Base-by-base conservation (phyloP, 768 basidiomycete genomes). In the Saitozyma podzolica region DNA sequence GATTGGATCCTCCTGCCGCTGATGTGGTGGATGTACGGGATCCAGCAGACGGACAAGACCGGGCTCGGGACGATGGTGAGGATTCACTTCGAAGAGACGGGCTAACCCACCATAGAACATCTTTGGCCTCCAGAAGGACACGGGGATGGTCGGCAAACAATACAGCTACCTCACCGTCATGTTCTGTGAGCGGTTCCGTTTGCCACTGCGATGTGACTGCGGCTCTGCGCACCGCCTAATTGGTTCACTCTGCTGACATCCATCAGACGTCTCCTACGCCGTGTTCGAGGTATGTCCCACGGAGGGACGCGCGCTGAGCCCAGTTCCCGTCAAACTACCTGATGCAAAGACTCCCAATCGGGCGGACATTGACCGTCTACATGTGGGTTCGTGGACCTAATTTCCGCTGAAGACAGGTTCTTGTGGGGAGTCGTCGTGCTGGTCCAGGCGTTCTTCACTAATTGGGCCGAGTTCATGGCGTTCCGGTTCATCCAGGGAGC, bases 1-100 rank as follows among this genome's bases (percentile, higher is more conserved):
- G 66, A 65, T 20, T 43, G 14, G 39, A 54, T 58, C 40, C 61
- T 67, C 37, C 48, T 70, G 16, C 66, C 66, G 6, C 50, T 68
- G 52, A 70, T 73, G 69, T 73, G 72, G 68, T 63, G 61, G 61
- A 59, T 62, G 47, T 69, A 73, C 40, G 71, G 71, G 40, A 69
- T 73, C 19, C 71, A 73, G 51, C 71, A 72, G 53, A 61, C 68
- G 19, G 51, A 72, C 49, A 69, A 72, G 56, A 69, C 68, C 2
- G 66, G 61, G 3, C 52, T 60, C 17, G 59, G 40, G 6, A 60
- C 59, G 10, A 60, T 52, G 59, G 49, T 59, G 40, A 14, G 49
- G 11, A 2, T 4, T 29, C 56, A 3, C 49, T 40, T 42, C 9
- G 17, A 6, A 6, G 53, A 49, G 9, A 2, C 11, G 52, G 6